A percentile compares a stretch with the other conserved stretches of the same genome.
These are phyloP conservation scores for Neurospora cerealis DNA, from an alignment of 495 filamentous ascomycete genomes.

Conservation along the genomic window DNA sequence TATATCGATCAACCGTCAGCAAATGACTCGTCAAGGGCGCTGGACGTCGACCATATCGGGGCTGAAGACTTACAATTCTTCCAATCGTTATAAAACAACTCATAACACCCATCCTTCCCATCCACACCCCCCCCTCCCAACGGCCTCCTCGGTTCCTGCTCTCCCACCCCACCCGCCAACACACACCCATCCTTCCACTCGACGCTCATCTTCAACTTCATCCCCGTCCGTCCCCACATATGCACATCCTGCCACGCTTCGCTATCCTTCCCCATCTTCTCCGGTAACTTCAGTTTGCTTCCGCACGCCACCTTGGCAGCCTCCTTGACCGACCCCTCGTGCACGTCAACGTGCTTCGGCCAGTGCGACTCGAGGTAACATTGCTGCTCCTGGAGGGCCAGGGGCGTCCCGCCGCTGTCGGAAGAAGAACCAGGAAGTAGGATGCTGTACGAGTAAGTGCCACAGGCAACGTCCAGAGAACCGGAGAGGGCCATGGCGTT, in stretches of 20 bases:
- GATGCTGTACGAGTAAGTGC: neutral
- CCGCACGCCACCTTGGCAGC: neutral
- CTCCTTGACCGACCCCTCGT: neutral
- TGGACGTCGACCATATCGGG: neutral
- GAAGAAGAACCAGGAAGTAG: neutral
- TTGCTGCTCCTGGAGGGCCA: neutral
- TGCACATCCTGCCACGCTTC: neutral
- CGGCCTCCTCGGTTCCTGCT: neutral
- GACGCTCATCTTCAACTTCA: neutral
- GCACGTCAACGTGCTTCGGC: neutral
- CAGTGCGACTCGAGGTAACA: neutral
- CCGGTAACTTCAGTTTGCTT: neutral
- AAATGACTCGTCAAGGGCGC: neutral
- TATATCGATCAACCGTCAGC: neutral
- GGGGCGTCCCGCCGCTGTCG: neutral
- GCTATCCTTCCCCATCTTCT: neutral
- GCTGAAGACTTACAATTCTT: neutral
- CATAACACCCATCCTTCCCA: neutral
- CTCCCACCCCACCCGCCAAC: neutral
- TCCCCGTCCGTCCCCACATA: neutral
- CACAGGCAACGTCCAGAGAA: neutral
- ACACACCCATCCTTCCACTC: neutral
- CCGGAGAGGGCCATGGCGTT: neutral
- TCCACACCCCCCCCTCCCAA: neutral
- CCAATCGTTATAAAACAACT: neutral